Percentiles rank a stretch among this genome's conserved stretches.
Evolutionary conservation across 331 rosid genomes (phyloP).

Genomic region (Quercus phellos): DNA sequence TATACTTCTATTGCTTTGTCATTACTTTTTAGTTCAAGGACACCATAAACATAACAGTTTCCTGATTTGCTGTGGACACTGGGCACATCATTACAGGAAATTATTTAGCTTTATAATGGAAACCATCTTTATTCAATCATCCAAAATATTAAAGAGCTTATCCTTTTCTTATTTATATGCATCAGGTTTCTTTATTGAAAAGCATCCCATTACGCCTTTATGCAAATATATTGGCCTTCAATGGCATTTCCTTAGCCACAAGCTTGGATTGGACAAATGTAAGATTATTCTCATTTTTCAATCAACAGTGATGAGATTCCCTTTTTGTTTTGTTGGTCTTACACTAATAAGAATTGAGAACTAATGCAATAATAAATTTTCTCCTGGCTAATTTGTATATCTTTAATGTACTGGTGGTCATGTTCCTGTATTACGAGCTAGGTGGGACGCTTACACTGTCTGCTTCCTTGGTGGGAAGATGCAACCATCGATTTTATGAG

Average conservation of each 20-base stretch:
- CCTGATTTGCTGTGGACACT: background rate
- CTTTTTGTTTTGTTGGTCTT: background rate
- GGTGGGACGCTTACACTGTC: conserved; percentile 57
- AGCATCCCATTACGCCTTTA: conserved; percentile 45
- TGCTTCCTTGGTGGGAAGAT: conserved; percentile 58
- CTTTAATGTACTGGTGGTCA: background rate
- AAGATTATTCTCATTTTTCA: conserved; percentile 1
- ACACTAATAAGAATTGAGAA: background rate
- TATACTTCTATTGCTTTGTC: background rate
- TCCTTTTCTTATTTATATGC: background rate
- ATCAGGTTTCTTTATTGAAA: conserved; percentile 45
- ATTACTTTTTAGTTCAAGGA: background rate
- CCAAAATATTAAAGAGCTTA: background rate
- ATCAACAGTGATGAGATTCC: background rate
- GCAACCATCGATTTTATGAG: conserved; percentile 41
- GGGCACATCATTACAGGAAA: background rate
- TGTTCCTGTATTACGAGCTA: conserved; percentile 8
- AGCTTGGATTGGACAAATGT: conserved; percentile 57
- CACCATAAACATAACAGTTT: background rate
- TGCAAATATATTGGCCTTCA: conserved; percentile 43
- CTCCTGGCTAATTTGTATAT: background rate
- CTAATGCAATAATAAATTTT: background rate
- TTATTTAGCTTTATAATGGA: background rate
- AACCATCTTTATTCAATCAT: background rate
- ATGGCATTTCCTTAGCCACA: conserved; percentile 31